Percentiles rank a stretch among this genome's conserved stretches.
Evolutionary conservation across 768 basidiomycete species (phyloP).

Genomic region (Suillus spraguei): DNA sequence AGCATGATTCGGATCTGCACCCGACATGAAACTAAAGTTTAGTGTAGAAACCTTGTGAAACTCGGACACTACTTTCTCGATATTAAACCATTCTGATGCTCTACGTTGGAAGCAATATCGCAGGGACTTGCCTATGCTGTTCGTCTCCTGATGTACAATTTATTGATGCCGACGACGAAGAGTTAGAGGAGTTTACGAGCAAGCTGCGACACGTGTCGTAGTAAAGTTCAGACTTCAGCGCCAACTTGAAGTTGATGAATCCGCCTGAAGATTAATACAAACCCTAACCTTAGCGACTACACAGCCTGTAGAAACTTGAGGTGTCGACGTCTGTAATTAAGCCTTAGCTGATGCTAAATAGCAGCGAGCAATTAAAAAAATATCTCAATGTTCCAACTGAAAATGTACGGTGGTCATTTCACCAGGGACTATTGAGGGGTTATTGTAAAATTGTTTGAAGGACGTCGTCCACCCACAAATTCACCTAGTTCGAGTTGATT

Average conservation of each 20-base stretch:
- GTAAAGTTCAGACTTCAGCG: background rate
- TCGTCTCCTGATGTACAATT: too few relatives aligned
- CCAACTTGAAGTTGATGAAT: background rate
- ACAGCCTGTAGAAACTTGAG: background rate
- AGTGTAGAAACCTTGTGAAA: too few relatives aligned
- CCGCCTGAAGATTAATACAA: background rate
- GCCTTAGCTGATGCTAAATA: background rate
- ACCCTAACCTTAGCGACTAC: background rate
- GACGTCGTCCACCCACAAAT: background rate
- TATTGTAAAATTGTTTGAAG: background rate
- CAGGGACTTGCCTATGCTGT: too few relatives aligned
- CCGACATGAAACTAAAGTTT: too few relatives aligned
- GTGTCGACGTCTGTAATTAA: background rate
- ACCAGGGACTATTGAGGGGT: background rate
- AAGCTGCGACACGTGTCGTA: background rate
- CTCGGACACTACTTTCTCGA: too few relatives aligned
- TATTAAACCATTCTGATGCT: too few relatives aligned
- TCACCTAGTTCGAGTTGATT: background rate
- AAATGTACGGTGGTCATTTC: background rate
- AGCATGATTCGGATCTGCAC: too few relatives aligned
- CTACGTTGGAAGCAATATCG: too few relatives aligned
- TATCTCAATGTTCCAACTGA: background rate
- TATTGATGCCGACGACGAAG: too few relatives aligned
- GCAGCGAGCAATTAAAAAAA: background rate
- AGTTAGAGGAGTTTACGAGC: background rate